phyloP scores from a whole-genome alignment of 495 filamentous ascomycete species.

The Annulohypoxylon stygium region DNA sequence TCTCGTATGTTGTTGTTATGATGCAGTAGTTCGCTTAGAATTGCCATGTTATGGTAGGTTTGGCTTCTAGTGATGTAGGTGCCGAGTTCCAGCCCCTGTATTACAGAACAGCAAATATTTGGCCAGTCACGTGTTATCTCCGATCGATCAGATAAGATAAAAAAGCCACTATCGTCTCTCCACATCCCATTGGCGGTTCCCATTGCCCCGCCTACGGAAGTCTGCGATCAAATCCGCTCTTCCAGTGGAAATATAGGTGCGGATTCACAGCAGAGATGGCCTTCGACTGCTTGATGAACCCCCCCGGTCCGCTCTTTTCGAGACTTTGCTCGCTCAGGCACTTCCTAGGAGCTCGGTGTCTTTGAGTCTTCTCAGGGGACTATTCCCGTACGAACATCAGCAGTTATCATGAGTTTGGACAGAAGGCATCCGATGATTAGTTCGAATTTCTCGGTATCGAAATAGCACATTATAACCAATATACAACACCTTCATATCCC shows the following conservation, averaged over 20 bases:
- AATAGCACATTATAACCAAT: neutral
- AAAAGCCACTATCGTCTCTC: neutral
- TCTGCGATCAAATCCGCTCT: too few relatives aligned
- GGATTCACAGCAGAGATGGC: too few relatives aligned
- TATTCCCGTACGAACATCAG: too few relatives aligned
- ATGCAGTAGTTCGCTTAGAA: neutral
- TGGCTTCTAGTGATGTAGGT: neutral
- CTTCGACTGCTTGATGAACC: too few relatives aligned
- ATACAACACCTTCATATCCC: neutral
- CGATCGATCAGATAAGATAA: constrained; percentile 18
- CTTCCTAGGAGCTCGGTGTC: too few relatives aligned
- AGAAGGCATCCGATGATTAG: too few relatives aligned
- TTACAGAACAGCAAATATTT: neutral
- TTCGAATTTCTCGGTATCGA: too few relatives aligned
- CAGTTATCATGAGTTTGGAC: too few relatives aligned
- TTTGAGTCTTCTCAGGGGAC: too few relatives aligned
- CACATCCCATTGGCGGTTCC: neutral
- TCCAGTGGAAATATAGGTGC: too few relatives aligned
- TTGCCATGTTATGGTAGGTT: neutral
- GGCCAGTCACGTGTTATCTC: neutral
- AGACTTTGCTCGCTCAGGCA: too few relatives aligned
- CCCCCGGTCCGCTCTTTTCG: too few relatives aligned
- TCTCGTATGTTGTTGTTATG: neutral
- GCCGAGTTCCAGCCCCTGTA: neutral
- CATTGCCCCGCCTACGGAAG: neutral